Evolutionary conservation across 306 rosid species (phyloP), one percentile per base, ranked within the genome.

Genomic region (Fagus sylvatica): DNA sequence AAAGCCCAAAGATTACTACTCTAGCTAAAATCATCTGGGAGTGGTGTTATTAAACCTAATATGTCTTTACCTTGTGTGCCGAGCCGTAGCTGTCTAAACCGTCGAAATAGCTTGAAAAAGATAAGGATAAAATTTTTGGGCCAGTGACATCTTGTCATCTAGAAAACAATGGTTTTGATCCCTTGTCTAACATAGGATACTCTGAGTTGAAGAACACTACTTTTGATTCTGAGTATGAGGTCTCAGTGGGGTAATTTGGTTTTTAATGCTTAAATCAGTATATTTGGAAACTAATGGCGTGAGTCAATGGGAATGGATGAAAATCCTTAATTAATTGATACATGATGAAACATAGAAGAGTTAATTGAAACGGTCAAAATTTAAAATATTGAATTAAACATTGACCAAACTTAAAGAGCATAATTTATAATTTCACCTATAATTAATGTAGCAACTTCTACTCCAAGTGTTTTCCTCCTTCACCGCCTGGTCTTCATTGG

Each of bases 211-310:
- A 86, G 67, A n/a, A n/a, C n/a, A 80, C 84, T 48, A 57, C 28
- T 75, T 90, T 96, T 75, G 98, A 94, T 76, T 86, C 90, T 46
- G 97, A 94, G 61, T 85, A 89, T 7, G 96, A 94, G 68, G 56
- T 85, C 59, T 80, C 77, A 51, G 28, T 22, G 28, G 28, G 28
- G 28, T 22, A 22, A 22, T 22, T 22, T 22, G 28, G 28, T 22
- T 22, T 22, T 22, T 22, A 22, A 22, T 22, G 28, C 28, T 22
- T 22, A 22, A 22, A 22, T 22, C 28, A 22, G 28, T 22, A 22
- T 22, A 22, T 22, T 22, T 22, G 28, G 28, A 22, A 22, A 22
- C 28, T 22, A 22, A 22, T 22, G 28, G 28, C 28, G 28, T 22
- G 28, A 22, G 28, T 0, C 28, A 22, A 22, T 22, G 28, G 28